These are phyloP conservation scores for Acarospora socialis DNA, from an alignment of 2,329 filamentous ascomycete genomes.

Conservation along the genomic window DNA sequence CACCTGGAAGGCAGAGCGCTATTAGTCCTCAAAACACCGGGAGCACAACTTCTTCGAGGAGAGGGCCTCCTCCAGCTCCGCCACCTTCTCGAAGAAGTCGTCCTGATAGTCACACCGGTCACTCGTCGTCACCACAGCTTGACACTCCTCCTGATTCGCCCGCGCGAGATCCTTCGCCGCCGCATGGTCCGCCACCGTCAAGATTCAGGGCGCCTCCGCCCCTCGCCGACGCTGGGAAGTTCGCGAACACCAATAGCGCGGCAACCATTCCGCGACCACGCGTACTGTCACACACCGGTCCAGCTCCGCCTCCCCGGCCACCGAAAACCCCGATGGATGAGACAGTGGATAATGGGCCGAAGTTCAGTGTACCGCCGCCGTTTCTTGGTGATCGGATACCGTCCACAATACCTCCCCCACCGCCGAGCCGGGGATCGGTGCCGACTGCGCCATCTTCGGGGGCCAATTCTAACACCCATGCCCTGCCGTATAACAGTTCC, in stretches of 20 bases:
- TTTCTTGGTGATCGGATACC: slow-evolving; percentile 53
- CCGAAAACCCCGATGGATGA: slow-evolving; percentile 60
- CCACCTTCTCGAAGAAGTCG: slow-evolving; percentile 27
- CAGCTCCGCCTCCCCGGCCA: slow-evolving; percentile 53
- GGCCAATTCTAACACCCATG: slow-evolving; percentile 26
- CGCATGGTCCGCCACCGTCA: slow-evolving; percentile 43
- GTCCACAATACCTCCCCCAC: slow-evolving; percentile 54
- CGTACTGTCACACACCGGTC: slow-evolving; percentile 40
- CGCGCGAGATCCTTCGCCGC: slow-evolving; percentile 57
- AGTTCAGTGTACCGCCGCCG: slow-evolving; percentile 65
- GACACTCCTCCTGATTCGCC: slow-evolving; percentile 45
- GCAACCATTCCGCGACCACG: slow-evolving; percentile 29
- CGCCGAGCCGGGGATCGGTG: slow-evolving; percentile 35
- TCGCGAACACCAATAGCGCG: slow-evolving; percentile 44
- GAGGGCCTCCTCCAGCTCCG: slow-evolving; percentile 47
- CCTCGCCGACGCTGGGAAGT: slow-evolving; percentile 79
- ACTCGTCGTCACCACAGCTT: slow-evolving; percentile 3
- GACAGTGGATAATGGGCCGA: slow-evolving; percentile 39
- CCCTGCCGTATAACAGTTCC: slow-evolving; percentile 20
- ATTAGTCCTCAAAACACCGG: slow-evolving; percentile 51
- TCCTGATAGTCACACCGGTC: slow-evolving; percentile 13
- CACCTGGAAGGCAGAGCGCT: slow-evolving; percentile 23
- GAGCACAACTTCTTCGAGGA: slow-evolving; percentile 32
- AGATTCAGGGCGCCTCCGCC: slow-evolving; percentile 78
- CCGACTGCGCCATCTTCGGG: slow-evolving; percentile 33